Evolutionary conservation across 2,329 filamentous ascomycete species (phyloP), one percentile per base, ranked within the genome.

Genomic region (Aureobasidium vineae): DNA sequence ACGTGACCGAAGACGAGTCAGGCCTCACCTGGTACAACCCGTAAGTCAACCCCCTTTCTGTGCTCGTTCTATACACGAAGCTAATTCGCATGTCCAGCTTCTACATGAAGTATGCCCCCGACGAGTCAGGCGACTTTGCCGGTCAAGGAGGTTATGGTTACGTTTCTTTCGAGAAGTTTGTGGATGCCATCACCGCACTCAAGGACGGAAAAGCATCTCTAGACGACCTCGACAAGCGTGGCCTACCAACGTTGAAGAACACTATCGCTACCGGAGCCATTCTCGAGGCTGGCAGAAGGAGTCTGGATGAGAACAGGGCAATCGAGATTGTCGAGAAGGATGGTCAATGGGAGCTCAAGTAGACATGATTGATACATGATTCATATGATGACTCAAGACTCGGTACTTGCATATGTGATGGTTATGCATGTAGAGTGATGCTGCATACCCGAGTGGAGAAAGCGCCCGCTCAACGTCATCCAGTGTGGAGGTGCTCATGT

Each of bases 81-180:
- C 50, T 65, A 41, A 65, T 8, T 6, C 5, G 7, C 41, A 5
- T 43, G 7, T 19, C 5, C 41, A 70, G 69, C 16, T 70, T 70
- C 66, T 70, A 70, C 66, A 70, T 70, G 92, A 89, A 90, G 73
- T 97, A 97, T 74, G 91, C 92, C 15, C 92, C 93, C 23, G 92
- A 97, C 74, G 93, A 97, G 80, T 91, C 96, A 77, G 94, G 93
- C 65, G 96, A 97, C 79, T 97, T 97, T 77, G 88, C 87, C 65
- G 93, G 93, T 41, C 93, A 97, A 80, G 89, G 87, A 7, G 93
- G 93, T 28, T 97, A 97, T 76, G 93, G 93, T 40, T 97, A 97
- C 79, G 86, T 97, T 67, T 95, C 90, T 23, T 93, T 97, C 74
- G 93, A 97, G 81, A 97, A 97, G 80, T 97, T 97, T 78, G 88